Conservation (phyloP, 805 yeast species). For the Barnettozyma sp. region DNA sequence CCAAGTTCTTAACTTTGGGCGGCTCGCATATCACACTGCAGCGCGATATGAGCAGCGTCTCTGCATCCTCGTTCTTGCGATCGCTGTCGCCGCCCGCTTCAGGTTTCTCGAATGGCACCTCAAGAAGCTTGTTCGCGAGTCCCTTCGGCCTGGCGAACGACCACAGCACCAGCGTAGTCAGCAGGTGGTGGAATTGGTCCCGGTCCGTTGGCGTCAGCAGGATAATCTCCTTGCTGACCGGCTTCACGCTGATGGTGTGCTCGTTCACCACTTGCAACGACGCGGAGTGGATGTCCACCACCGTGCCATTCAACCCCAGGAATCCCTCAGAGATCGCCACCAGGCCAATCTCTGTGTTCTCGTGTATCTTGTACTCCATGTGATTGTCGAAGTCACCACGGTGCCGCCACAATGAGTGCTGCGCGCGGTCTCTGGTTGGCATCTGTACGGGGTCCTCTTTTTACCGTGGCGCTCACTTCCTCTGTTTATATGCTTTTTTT, state of each 20-base stretch:
- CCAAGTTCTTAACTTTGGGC: constrained; percentile 20
- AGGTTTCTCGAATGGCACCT: constrained; percentile 17
- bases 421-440: too few relatives aligned
- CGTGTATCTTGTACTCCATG: constrained; percentile 9
- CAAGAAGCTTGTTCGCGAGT: constrained; percentile 37
- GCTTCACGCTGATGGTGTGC: constrained; percentile 1
- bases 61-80: too few relatives aligned
- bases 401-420: constrained; percentile 6
- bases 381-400: constrained; percentile 15
- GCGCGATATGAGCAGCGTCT: constrained; percentile 34
- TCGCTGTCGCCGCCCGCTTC: constrained; percentile 18
- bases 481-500: neutral
- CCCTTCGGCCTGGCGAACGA: constrained; percentile 47
- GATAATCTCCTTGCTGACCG: constrained; percentile 1
- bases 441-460: too few relatives aligned
- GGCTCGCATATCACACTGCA: constrained; percentile 49
- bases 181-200: constrained; percentile 33
- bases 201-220: constrained; percentile 21
- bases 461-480: too few relatives aligned
- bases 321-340: constrained; percentile 2
- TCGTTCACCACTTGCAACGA: neutral
- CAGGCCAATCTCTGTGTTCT: constrained; percentile 4
- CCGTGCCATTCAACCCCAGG: constrained; percentile 1
- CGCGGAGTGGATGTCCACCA: constrained; percentile 2
- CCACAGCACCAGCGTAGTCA: constrained; percentile 49